These are phyloP conservation scores for Alternaria gansuensis DNA, from an alignment of 2,329 filamentous ascomycete species.

Conservation along the genomic window DNA sequence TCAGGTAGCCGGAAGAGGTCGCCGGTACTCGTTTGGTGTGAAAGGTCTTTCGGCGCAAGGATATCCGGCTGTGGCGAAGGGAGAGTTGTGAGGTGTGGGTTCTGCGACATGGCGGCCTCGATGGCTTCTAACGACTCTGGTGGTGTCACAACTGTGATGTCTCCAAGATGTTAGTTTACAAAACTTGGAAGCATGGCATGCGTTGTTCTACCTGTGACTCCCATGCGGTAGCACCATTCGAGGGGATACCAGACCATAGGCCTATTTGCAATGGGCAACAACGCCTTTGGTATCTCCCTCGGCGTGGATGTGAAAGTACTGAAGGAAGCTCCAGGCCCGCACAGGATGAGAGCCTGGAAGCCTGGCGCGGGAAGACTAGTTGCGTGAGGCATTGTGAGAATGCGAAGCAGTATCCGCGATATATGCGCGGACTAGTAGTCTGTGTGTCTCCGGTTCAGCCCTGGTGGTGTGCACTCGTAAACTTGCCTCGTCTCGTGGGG, in stretches of 20 bases:
- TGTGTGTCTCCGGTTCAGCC: neutral
- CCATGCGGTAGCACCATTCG: constrained; percentile 84
- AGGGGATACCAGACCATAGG: constrained; percentile 92
- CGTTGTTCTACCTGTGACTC: constrained; percentile 68
- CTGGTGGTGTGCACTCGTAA: neutral
- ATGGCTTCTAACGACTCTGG: constrained; percentile 70
- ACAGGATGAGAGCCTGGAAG: constrained; percentile 84
- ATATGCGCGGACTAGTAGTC: neutral
- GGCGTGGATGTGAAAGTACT: constrained; percentile 83
- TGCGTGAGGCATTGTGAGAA: constrained; percentile 75
- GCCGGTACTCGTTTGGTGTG: constrained; percentile 87
- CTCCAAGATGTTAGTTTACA: constrained; percentile 32
- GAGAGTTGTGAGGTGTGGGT: constrained; percentile 78
- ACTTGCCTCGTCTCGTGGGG: neutral
- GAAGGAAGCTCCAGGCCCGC: constrained; percentile 82
- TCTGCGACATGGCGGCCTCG: constrained; percentile 74
- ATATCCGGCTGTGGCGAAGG: constrained; percentile 78
- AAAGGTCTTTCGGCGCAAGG: constrained; percentile 77
- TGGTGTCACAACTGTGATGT: constrained; percentile 66
- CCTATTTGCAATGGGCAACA: constrained; percentile 82
- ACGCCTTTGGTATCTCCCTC: constrained; percentile 81
- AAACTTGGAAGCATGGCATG: neutral
- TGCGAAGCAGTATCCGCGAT: neutral
- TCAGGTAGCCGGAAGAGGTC: constrained; percentile 86
- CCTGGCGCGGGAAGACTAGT: constrained; percentile 73